Evolutionary conservation across 495 filamentous ascomycete genomes (phyloP).

Genomic region (Penicillium coprophilum): DNA sequence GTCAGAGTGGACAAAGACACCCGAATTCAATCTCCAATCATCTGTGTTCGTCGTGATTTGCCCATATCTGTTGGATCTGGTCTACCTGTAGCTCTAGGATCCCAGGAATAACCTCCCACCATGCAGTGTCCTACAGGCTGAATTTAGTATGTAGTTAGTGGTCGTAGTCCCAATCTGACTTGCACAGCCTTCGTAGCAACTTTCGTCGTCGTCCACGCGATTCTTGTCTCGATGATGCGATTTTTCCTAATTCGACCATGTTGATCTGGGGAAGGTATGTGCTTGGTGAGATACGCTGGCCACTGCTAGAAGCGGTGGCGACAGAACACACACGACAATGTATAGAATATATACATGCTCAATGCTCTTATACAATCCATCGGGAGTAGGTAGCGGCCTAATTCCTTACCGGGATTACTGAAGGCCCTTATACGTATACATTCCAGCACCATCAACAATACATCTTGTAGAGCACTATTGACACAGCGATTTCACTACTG

Average conservation of each 20-base stretch:
- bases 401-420: too few relatives aligned
- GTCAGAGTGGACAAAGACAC: background rate
- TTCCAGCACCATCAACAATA: too few relatives aligned
- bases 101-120: background rate
- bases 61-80: background rate
- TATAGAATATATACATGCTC: too few relatives aligned
- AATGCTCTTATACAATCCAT: too few relatives aligned
- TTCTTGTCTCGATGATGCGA: background rate
- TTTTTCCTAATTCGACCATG: background rate
- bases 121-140: background rate
- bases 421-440: too few relatives aligned
- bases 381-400: too few relatives aligned
- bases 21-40: slow-evolving; percentile 8
- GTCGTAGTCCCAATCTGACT: slow-evolving; percentile 2
- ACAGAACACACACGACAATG: too few relatives aligned
- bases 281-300: too few relatives aligned
- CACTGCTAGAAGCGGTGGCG: too few relatives aligned
- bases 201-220: background rate
- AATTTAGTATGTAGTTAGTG: background rate
- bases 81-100: background rate
- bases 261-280: background rate
- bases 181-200: background rate
- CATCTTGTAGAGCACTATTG: too few relatives aligned
- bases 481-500: too few relatives aligned
- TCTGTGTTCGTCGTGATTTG: background rate